Percentiles rank a stretch among this genome's conserved stretches.
phyloP scores from a whole-genome alignment of 208 protist species.

The Leishmania turanica region DNA sequence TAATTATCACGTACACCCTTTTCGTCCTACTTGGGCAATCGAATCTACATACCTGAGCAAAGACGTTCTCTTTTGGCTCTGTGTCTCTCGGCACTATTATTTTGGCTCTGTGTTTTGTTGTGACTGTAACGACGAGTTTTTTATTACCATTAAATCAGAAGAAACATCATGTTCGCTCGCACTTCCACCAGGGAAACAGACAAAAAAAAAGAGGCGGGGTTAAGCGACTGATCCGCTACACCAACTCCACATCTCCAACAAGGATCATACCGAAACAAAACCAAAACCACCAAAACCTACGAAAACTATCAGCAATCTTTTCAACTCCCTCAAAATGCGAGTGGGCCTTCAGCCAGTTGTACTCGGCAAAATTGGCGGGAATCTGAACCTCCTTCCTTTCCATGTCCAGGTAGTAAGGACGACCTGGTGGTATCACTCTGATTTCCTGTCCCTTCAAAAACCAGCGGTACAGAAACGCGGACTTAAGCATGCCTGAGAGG shows the following conservation, averaged over 20 bases:
- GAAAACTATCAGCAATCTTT: conserved; percentile 48
- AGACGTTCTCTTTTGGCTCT: neutral
- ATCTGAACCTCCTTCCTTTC: conserved; percentile 81
- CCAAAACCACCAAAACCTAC: conserved; percentile 88
- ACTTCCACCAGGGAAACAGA: neutral
- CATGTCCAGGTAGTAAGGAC: conserved; percentile 67
- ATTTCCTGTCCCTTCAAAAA: conserved; percentile 84
- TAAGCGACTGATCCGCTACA: conserved; percentile 31
- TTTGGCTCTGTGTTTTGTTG: neutral
- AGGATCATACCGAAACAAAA: conserved; percentile 74
- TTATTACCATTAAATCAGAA: conserved; percentile 7
- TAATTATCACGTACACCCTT: neutral
- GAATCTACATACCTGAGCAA: neutral
- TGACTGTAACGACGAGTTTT: conserved; percentile 6
- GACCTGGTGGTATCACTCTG: conserved; percentile 71
- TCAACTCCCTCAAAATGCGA: conserved; percentile 65
- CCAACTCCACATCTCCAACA: conserved; percentile 83
- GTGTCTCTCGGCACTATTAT: neutral
- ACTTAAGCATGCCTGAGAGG: conserved; percentile 63
- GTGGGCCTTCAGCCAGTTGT: conserved; percentile 83
- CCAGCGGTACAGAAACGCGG: conserved; percentile 80
- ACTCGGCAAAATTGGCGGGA: conserved; percentile 87
- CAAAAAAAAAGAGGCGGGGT: neutral
- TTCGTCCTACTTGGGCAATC: neutral
- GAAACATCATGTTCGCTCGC: neutral